A percentile compares a stretch with the other conserved stretches of the same genome.
Conservation (phyloP, 2,329 filamentous ascomycete genomes). For the Chaetomium globosum region DNA sequence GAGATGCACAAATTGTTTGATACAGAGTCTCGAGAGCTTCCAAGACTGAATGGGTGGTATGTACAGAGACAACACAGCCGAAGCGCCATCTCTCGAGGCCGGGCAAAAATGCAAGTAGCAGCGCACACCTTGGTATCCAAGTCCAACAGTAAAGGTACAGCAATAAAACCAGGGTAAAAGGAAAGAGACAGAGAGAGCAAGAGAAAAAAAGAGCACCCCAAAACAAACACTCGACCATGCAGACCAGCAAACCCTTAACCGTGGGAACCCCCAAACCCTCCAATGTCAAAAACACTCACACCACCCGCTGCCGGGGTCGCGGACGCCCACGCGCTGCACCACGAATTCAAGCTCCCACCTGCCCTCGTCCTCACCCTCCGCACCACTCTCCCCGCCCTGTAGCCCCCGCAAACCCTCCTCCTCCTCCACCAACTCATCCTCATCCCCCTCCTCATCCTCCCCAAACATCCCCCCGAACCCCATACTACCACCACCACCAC, state of each 20-base stretch:
- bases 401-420: neutral
- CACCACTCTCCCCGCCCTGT: neutral
- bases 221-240: neutral
- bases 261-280: neutral
- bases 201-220: neutral
- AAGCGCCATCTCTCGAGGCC: neutral
- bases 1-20: neutral
- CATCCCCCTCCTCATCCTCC: neutral
- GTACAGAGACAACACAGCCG: neutral
- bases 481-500: neutral
- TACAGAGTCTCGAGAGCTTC: neutral
- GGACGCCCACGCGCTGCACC: slow-evolving; percentile 30
- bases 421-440: neutral
- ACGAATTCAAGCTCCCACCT: slow-evolving; percentile 34
- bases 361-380: neutral
- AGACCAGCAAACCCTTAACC: neutral
- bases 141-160: neutral
- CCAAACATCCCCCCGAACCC: neutral
- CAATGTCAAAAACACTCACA: slow-evolving; percentile 27
- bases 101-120: neutral
- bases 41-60: neutral
- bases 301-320: slow-evolving; percentile 25
- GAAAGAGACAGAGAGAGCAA: neutral
- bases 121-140: slow-evolving; percentile 1
- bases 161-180: neutral